These are phyloP conservation scores for Coprinopsis sp. DNA, from an alignment of 768 basidiomycete genomes.

Conservation along the genomic window DNA sequence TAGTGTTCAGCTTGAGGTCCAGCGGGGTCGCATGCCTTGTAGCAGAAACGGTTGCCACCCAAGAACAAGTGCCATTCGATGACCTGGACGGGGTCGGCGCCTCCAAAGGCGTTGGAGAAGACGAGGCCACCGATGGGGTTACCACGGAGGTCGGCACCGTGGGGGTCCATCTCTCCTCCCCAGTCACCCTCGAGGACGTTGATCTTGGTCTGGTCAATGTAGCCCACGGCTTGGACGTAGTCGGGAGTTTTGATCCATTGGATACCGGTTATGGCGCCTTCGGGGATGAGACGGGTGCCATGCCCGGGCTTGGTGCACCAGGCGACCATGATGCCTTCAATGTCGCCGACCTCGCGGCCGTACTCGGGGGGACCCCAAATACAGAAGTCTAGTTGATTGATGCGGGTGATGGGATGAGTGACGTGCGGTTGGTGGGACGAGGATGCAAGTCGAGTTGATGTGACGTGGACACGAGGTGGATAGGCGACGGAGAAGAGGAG, in stretches of 20 bases:
- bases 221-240: constrained; percentile 60
- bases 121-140: constrained; percentile 74
- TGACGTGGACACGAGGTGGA: no score
- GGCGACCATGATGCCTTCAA: constrained; percentile 67
- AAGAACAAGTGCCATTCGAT: constrained; percentile 77
- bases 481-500: not conserved
- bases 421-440: no score
- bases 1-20: constrained; percentile 43
- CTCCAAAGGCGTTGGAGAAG: constrained; percentile 53
- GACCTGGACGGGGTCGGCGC: constrained; percentile 48
- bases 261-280: constrained; percentile 55
- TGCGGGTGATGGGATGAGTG: no score
- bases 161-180: constrained; percentile 77
- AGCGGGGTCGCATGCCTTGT: constrained; percentile 66
- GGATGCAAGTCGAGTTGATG: not conserved
- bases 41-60: constrained; percentile 59
- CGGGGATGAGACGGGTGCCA: constrained; percentile 73
- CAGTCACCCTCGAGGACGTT: constrained; percentile 49
- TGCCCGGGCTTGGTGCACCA: constrained; percentile 72
- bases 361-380: constrained; percentile 55
- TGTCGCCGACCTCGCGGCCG: constrained; percentile 53
- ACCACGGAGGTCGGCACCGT: constrained; percentile 69
- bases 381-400: constrained; percentile 68
- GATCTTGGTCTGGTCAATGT: constrained; percentile 56
- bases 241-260: constrained; percentile 58